Conservation (phyloP, 805 yeast genomes). For the Saccharomycopsis babjevae region DNA sequence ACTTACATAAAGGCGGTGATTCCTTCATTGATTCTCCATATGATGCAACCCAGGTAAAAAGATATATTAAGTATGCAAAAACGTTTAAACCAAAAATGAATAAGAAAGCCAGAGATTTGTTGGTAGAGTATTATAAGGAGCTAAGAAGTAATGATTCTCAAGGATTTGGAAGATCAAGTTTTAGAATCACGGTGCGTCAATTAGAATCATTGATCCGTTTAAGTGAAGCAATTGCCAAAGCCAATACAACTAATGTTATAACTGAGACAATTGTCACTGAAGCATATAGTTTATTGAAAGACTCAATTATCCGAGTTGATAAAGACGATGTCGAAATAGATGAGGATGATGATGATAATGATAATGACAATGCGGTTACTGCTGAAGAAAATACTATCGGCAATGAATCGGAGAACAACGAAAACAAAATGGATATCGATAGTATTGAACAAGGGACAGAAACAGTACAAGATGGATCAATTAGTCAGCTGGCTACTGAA, state of each 20-base stretch:
- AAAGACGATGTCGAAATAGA: conserved; percentile 84
- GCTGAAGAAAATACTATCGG: background rate
- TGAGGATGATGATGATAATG: conserved; percentile 37
- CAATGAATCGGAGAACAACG: conserved; percentile 7
- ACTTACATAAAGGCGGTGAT: conserved; percentile 83
- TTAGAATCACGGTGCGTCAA: conserved; percentile 94
- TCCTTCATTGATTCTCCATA: conserved; percentile 85
- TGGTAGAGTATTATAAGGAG: conserved; percentile 75
- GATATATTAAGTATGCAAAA: conserved; percentile 85
- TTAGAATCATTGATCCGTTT: conserved; percentile 88
- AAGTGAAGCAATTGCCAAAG: conserved; percentile 93
- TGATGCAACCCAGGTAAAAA: conserved; percentile 74
- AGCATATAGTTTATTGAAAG: conserved; percentile 82
- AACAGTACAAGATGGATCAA: background rate
- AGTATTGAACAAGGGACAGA: conserved; percentile 5
- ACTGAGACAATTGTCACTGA: conserved; percentile 82
- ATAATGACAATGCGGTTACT: conserved; percentile 16
- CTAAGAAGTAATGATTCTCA: conserved; percentile 85
- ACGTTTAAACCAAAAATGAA: conserved; percentile 88
- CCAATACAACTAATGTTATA: conserved; percentile 85
- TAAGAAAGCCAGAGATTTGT: conserved; percentile 62
- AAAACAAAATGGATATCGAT: conserved; percentile 1
- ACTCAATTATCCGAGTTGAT: conserved; percentile 88
- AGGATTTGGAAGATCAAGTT: conserved; percentile 75
- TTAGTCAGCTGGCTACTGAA: background rate